Evolutionary conservation across 306 rosid species (phyloP), one percentile per base, ranked within the genome.

Genomic region (Fragaria vesca): DNA sequence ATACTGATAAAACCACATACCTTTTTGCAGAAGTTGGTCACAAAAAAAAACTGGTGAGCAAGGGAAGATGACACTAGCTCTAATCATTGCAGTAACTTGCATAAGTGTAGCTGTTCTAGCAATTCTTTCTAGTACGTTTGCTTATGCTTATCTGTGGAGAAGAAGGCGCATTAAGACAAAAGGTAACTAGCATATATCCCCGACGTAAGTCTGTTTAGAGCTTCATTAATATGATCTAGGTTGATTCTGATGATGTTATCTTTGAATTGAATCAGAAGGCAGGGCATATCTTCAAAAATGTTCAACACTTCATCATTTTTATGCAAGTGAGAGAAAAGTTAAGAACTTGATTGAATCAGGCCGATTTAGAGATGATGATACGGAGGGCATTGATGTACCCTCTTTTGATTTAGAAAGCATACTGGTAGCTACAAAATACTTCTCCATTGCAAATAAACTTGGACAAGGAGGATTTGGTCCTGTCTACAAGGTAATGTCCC

Each of bases 401-500:
- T 84, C 80, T 79, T 91, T 89, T 58, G 90, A 88, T 82, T 79
- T 89, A 57, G 94, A 85, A 75, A 86, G 81, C 73, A 84, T 91
- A 80, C 85, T 85, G 70, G 68, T 72, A 54, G 93, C 97, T 18
- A 89, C 97, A 66, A 78, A 43, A 17, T 76, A 78, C 84, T 91
- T 91, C 78, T 82, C 92, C 38, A 87, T 55, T 73, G 68, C 82
- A 24, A 91, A 89, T 76, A 91, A 91, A 91, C 93, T 91, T 69
- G 93, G 96, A 81, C 93, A 89, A 86, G 93, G 89, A 1, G 89
- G 96, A 11, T 86, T 91, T 88, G 96, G 93, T 77, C 89, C 90
- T 65, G 96, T 91, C 16, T 89, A 91, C 83, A 91, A 85, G 90
- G 93, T 91, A 84, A 3, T 30, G 13, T 60, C 6, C 30, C 43